Percentiles rank a stretch among this genome's conserved stretches.
These are phyloP conservation scores for Oryza brachyantha DNA, from an alignment of 176 grass and related monocot genomes.

Conservation along the genomic window DNA sequence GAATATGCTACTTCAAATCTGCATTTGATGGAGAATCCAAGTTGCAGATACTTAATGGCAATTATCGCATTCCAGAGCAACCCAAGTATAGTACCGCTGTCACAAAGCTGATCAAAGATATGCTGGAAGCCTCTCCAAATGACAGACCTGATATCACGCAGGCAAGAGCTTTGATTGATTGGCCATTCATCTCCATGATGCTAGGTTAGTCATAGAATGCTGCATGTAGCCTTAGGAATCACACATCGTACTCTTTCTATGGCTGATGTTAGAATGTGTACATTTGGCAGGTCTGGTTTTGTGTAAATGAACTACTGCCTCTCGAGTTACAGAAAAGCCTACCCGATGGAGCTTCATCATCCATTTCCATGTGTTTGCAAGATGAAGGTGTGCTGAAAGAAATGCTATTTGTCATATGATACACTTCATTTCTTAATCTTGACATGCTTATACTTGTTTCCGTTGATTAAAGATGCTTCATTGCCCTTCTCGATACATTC, in stretches of 20 bases:
- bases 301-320: conserved; percentile 73
- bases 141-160: conserved; percentile 77
- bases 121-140: conserved; percentile 71
- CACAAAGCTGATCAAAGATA: conserved; percentile 61
- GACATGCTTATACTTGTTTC: conserved; percentile 15
- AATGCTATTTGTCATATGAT: conserved; percentile 19
- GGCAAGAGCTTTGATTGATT: conserved; percentile 71
- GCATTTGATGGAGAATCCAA: conserved; percentile 94
- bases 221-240: conserved; percentile 46
- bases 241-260: background rate
- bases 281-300: conserved; percentile 67
- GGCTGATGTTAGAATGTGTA: conserved; percentile 30
- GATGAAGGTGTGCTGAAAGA: conserved; percentile 39
- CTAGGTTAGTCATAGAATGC: conserved; percentile 64
- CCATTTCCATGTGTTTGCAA: conserved; percentile 28
- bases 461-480: conserved; percentile 2
- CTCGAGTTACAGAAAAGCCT: conserved; percentile 67
- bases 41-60: conserved; percentile 85
- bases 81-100: conserved; percentile 54
- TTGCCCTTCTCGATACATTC: background rate
- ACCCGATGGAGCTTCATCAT: conserved; percentile 50
- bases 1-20: conserved; percentile 84
- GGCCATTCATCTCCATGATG: conserved; percentile 54
- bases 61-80: conserved; percentile 76
- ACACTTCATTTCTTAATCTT: background rate